Conservation (phyloP, 192 early-diverging fungal species). For the Coemansia sp. region DNA sequence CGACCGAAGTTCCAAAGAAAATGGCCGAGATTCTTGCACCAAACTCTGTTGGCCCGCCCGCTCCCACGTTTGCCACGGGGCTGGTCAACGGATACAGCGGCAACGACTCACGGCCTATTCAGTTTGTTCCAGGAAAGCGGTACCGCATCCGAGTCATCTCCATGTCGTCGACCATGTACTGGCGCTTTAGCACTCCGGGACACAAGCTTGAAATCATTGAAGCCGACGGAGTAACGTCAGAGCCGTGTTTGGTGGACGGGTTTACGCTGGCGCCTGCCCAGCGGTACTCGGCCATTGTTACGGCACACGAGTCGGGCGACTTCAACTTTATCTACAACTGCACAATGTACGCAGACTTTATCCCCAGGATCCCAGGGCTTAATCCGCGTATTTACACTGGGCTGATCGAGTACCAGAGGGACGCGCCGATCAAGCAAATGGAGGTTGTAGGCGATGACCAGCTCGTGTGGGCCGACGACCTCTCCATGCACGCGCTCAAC, state of each 20-base stretch:
- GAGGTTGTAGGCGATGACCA: not conserved
- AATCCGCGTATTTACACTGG: conserved; percentile 40
- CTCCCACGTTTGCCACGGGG: conserved; percentile 1
- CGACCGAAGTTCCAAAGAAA: conserved; percentile 13
- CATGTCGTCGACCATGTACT: conserved; percentile 69
- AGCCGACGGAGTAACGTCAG: conserved; percentile 64
- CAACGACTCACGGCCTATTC: conserved; percentile 50
- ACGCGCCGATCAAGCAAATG: conserved; percentile 10
- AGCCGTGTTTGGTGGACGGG: conserved; percentile 55
- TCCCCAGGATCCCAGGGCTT: conserved; percentile 48
- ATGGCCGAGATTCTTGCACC: conserved; percentile 46
- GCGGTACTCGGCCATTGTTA: conserved; percentile 75
- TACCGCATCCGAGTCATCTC: conserved; percentile 77
- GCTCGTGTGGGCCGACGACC: conserved; percentile 21
- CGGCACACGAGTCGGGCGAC: conserved; percentile 56
- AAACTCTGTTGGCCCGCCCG: conserved; percentile 54
- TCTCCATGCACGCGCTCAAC: conserved; percentile 11
- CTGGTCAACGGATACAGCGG: conserved; percentile 52
- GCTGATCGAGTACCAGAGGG: conserved; percentile 15
- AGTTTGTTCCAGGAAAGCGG: conserved; percentile 69
- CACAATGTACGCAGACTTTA: conserved; percentile 64
- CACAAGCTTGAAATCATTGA: conserved; percentile 77
- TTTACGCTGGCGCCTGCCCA: conserved; percentile 67
- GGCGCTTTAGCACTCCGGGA: conserved; percentile 69
- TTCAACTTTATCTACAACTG: conserved; percentile 66